Base-by-base conservation (phyloP, 2,329 filamentous ascomycete species). In the Penicillium sp. region DNA sequence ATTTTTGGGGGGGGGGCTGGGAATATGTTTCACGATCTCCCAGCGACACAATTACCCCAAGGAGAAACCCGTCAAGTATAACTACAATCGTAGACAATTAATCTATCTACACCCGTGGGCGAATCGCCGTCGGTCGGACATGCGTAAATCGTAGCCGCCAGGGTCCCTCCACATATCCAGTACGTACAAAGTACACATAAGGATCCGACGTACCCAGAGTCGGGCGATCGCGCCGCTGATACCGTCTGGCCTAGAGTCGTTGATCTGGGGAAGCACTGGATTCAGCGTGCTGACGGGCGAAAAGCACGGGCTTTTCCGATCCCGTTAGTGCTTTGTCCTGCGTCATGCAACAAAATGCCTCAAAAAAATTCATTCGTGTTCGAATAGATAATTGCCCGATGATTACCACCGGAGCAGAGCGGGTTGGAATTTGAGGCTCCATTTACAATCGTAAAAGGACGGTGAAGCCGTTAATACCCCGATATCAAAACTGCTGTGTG, bases 191-290 rank as follows among this genome's bases (percentile, higher is more conserved):
- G 26, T 28, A 28, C 26, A 28, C 3, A 28, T 4, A 22, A 22
- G 2, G 30, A 31, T 31, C 30, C 30, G 30, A 31, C 30, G 30
- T 31, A 4, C 30, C 12, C 12, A 31, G 30, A 11, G 31, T 35
- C 31, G 47, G 54, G 37, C 54, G 50, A 57, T 60, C 62, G 37
- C 58, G 63, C 62, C 63, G 57, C 62, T 65, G 62, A 60, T 61
- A 55, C 61, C 59, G 60, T 47, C 33, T 38, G 22, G 22, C 4
- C 14, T 43, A 35, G 45, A 30, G 38, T n/a, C 31, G 44, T 36
- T 44, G 44, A 51, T 55, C 60, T 55, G 57, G 59, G 55, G 60
- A 54, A 50, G 11, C 16, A 31, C 14, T 31, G 30, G 30, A 12
- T 50, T 31, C 28, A 26, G 33, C 10, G 9, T 33, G 17, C 37